phyloP scores from a whole-genome alignment of 2,329 filamentous ascomycete genomes.

The Calonectria hongkongensis region DNA sequence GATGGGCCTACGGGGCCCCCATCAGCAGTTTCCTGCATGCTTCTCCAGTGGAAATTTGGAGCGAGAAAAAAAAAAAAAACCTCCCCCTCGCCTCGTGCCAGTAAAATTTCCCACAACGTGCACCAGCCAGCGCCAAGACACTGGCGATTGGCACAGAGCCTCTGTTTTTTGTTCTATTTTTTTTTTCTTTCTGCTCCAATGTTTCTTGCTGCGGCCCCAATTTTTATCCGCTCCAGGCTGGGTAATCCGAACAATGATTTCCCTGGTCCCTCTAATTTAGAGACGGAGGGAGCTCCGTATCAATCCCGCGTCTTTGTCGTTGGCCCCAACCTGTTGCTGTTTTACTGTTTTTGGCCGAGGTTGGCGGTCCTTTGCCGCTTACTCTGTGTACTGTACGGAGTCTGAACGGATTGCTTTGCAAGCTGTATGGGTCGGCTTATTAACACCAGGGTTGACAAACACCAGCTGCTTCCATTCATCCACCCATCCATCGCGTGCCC shows the following conservation, averaged over 20 bases:
- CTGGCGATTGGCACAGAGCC: conserved; percentile 21
- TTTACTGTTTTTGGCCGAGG: conserved; percentile 38
- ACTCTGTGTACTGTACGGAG: conserved; percentile 22
- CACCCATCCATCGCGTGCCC: conserved; percentile 17
- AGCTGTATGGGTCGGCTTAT: conserved; percentile 35
- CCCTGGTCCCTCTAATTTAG: conserved; percentile 52
- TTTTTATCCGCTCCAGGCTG: conserved; percentile 56
- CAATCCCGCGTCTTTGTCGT: conserved; percentile 52
- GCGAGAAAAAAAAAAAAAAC: conserved; percentile 41
- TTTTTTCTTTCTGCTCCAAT: conserved; percentile 23
- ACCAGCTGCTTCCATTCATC: conserved; percentile 18
- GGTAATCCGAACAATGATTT: conserved; percentile 44
- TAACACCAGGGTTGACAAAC: conserved; percentile 20
- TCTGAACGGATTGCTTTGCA: conserved; percentile 31
- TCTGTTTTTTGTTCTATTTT: conserved; percentile 26
- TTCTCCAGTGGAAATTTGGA: conserved; percentile 6
- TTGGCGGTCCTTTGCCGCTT: conserved; percentile 28
- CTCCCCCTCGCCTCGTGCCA: conserved; percentile 46
- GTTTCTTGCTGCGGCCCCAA: conserved; percentile 42
- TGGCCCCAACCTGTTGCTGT: conserved; percentile 46
- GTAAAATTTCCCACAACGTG: conserved; percentile 50
- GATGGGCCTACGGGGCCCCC: conserved; percentile 24
- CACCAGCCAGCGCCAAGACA: conserved; percentile 38
- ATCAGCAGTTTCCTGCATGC: conserved; percentile 12
- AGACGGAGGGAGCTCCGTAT: conserved; percentile 37